phyloP scores from a whole-genome alignment of 805 yeast genomes.

The Candida xyloterini region DNA sequence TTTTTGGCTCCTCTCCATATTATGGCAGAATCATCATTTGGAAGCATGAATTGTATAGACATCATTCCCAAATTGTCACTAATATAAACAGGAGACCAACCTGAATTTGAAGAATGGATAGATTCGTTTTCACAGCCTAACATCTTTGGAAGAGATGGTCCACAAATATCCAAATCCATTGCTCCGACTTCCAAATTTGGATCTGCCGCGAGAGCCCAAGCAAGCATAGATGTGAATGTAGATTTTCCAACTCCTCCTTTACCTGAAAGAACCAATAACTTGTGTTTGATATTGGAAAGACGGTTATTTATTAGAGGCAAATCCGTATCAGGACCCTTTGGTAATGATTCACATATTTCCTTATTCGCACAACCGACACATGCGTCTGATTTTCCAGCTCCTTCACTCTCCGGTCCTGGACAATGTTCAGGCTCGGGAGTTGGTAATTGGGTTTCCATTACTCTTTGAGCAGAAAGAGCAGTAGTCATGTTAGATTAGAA shows the following conservation, averaged over 20 bases:
- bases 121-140: constrained; percentile 85
- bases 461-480: constrained; percentile 12
- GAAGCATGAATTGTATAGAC: constrained; percentile 94
- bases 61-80: constrained; percentile 93
- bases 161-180: constrained; percentile 96
- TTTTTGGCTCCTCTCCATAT: constrained; percentile 99
- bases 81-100: constrained; percentile 96
- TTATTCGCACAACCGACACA: constrained; percentile 95
- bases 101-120: constrained; percentile 84
- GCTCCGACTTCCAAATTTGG: constrained; percentile 86
- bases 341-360: constrained; percentile 79
- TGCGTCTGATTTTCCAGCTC: constrained; percentile 92
- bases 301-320: constrained; percentile 70
- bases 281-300: constrained; percentile 65
- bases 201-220: constrained; percentile 91
- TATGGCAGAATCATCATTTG: constrained; percentile 87
- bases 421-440: constrained; percentile 96
- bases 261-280: constrained; percentile 73
- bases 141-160: constrained; percentile 95
- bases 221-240: constrained; percentile 91
- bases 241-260: constrained; percentile 98
- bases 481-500: constrained; percentile 8
- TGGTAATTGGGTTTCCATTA: constrained; percentile 28
- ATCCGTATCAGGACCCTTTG: constrained; percentile 96
- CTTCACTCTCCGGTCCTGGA: constrained; percentile 95